Evolutionary conservation across 78 protist genomes (phyloP).

Genomic region (Mantamonas sphyraenae): DNA sequence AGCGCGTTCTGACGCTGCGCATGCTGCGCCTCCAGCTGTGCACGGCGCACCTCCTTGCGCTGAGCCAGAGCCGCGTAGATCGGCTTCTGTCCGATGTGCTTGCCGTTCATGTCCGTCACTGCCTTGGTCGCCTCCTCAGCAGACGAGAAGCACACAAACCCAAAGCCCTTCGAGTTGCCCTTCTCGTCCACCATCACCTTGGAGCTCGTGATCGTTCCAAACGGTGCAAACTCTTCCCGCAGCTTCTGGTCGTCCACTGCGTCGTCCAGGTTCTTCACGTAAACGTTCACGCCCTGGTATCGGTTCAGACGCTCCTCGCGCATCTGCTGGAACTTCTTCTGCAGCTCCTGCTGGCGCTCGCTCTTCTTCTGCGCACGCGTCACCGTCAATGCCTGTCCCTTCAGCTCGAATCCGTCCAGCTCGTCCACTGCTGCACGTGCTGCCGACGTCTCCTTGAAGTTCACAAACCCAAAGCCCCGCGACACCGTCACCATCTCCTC

Average conservation of each 20-base stretch:
- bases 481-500: too few species aligned
- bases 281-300: conserved; percentile 84
- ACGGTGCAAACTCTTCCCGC: conserved; percentile 59
- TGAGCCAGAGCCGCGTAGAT: conserved; percentile 91
- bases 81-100: conserved; percentile 76
- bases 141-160: conserved; percentile 89
- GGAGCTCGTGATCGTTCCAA: conserved; percentile 86
- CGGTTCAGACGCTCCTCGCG: conserved; percentile 36
- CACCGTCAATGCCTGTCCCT: too few species aligned
- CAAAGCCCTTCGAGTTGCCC: conserved; percentile 81
- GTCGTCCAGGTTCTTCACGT: conserved; percentile 94
- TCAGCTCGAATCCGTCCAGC: too few species aligned
- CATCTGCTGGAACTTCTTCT: conserved; percentile 54
- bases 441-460: too few species aligned
- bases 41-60: conserved; percentile 78
- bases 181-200: conserved; percentile 83
- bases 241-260: conserved; percentile 75
- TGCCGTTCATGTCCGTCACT: conserved; percentile 88
- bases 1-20: neutral
- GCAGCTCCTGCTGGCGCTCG: conserved; percentile 80
- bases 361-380: conserved; percentile 76
- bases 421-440: conserved; percentile 74
- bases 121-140: conserved; percentile 93
- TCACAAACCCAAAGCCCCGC: conserved; percentile 89
- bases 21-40: conserved; percentile 46